phyloP scores from a whole-genome alignment of 108 stramenopile genomes.

The Chaetoceros muelleri region DNA sequence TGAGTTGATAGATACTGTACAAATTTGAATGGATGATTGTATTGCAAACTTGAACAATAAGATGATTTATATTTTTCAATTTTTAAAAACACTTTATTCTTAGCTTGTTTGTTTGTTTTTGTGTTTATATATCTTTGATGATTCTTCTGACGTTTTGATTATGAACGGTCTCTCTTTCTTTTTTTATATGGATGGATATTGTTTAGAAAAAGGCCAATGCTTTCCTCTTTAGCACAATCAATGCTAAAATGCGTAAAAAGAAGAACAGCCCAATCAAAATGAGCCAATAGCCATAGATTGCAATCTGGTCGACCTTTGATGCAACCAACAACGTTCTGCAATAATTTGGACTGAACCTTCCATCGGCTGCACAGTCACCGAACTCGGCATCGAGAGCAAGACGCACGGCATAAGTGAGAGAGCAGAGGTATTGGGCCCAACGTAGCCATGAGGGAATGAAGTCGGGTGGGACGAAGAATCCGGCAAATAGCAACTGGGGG shows the following conservation, averaged over 20 bases:
- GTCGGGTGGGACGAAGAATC: conserved; percentile 46
- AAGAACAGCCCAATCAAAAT: conserved; percentile 46
- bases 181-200: too few relatives aligned
- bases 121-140: too few relatives aligned
- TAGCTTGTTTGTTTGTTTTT: too few relatives aligned
- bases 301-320: conserved; percentile 21
- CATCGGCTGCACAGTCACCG: too few relatives aligned
- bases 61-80: too few relatives aligned
- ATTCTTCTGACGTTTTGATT: too few relatives aligned
- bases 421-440: conserved; percentile 78
- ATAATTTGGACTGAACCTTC: conserved; percentile 23
- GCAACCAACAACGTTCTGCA: conserved; percentile 34
- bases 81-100: too few relatives aligned
- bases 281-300: conserved; percentile 49
- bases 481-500: conserved; percentile 69
- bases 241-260: conserved; percentile 37
- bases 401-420: conserved; percentile 43
- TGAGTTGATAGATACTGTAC: too few relatives aligned
- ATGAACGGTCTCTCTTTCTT: too few relatives aligned
- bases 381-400: conserved; percentile 48
- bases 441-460: conserved; percentile 40
- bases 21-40: too few relatives aligned
- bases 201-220: conserved; percentile 59
- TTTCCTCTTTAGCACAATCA: conserved; percentile 44
- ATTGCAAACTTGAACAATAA: too few relatives aligned